phyloP scores from a whole-genome alignment of 805 yeast genomes.

The Hanseniaspora meyeri region DNA sequence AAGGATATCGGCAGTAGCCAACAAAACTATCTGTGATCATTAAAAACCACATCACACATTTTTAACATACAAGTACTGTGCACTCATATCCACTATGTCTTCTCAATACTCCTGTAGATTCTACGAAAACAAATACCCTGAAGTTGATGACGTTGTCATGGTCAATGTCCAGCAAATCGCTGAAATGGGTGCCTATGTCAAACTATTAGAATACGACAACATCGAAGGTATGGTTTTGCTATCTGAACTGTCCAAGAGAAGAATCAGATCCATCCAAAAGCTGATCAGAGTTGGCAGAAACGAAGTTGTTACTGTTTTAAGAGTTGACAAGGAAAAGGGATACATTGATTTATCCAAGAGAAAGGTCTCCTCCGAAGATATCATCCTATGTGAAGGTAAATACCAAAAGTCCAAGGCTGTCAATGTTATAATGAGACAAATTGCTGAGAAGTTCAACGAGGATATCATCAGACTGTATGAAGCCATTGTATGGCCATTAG shows the following conservation, averaged over 20 bases:
- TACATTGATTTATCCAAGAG: conserved; percentile 95
- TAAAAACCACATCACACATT: not conserved
- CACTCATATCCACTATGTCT: not conserved
- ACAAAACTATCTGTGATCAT: no score
- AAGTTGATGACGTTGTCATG: conserved; percentile 97
- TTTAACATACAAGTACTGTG: not conserved
- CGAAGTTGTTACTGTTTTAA: conserved; percentile 92
- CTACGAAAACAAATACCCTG: conserved; percentile 96
- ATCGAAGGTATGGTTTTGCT: conserved; percentile 97
- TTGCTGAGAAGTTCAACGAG: conserved; percentile 90
- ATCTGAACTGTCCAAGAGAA: conserved; percentile 94
- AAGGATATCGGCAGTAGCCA: no score
- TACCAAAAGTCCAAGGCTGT: conserved; percentile 94
- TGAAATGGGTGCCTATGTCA: conserved; percentile 98
- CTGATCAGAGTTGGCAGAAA: conserved; percentile 95
- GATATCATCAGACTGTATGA: conserved; percentile 77
- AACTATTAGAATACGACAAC: conserved; percentile 89
- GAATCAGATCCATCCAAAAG: conserved; percentile 95
- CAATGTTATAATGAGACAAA: conserved; percentile 94
- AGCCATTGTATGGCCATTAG: conserved; percentile 93
- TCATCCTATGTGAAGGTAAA: conserved; percentile 92
- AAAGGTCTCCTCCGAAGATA: conserved; percentile 96
- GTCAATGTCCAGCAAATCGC: conserved; percentile 97
- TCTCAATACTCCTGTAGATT: conserved; percentile 62
- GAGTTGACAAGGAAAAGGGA: conserved; percentile 98